A percentile compares a stretch with the other conserved stretches of the same genome.
These are phyloP conservation scores for Myxozyma nipponensis DNA, from an alignment of 805 yeast species.

Conservation along the genomic window DNA sequence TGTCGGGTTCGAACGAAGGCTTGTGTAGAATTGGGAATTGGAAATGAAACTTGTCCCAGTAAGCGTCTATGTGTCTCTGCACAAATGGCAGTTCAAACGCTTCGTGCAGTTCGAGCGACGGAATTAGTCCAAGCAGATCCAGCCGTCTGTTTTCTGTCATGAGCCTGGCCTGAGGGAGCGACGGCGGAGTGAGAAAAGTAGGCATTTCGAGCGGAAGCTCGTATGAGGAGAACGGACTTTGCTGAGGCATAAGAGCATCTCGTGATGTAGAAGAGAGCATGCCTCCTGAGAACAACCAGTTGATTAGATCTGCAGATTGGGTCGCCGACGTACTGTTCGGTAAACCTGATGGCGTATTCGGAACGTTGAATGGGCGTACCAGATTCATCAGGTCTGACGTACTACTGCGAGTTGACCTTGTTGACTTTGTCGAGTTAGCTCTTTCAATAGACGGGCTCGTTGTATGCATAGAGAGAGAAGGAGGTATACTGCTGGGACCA, in stretches of 20 bases:
- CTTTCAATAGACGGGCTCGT: too few species aligned
- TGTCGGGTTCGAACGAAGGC: constrained; percentile 52
- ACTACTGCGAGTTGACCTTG: too few species aligned
- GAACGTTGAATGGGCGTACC: too few species aligned
- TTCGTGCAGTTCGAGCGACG: constrained; percentile 38
- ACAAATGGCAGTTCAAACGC: constrained; percentile 37
- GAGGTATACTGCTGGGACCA: too few species aligned
- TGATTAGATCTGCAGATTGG: constrained; percentile 32
- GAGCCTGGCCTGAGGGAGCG: constrained; percentile 33
- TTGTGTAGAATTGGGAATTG: constrained; percentile 57
- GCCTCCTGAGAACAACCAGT: constrained; percentile 39
- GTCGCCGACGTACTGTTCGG: not conserved
- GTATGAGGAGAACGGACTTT: constrained; percentile 29
- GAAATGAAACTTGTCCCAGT: constrained; percentile 59
- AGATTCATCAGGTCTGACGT: too few species aligned
- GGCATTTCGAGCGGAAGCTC: constrained; percentile 44
- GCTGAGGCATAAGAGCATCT: constrained; percentile 31
- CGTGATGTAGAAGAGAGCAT: constrained; percentile 33
- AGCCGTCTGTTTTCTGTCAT: constrained; percentile 35
- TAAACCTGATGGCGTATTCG: too few species aligned
- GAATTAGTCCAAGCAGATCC: constrained; percentile 30
- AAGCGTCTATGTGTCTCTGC: constrained; percentile 35
- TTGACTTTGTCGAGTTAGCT: too few species aligned
- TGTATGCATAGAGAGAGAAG: too few species aligned
- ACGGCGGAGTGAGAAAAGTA: constrained; percentile 38